Base-by-base conservation (phyloP, 2,329 filamentous ascomycete genomes). In the Fulvia fulva region DNA sequence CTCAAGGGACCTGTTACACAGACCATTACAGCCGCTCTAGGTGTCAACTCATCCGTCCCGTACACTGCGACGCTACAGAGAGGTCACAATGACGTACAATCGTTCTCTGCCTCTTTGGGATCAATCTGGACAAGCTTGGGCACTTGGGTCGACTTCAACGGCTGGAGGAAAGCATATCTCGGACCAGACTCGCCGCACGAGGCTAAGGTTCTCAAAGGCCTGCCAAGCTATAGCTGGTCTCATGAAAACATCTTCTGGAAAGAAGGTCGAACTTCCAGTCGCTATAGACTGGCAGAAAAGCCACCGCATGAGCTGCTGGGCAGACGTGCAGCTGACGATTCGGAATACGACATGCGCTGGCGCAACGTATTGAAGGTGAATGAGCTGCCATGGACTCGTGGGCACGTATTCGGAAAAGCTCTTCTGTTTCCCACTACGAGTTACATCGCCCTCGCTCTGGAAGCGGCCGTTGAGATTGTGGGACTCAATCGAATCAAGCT, bases 1-100 rank as follows among this genome's bases (percentile, higher is more conserved):
- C 46, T 81, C 6, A 77, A 75, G 61, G 72, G 72, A 0, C 77
- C 79, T 0, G 70, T 73, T 0, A 67, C 59, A 2, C 71, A 78
- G 53, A 77, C 68, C 1, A 65, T 76, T 28, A 66, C 71, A n/a
- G 53, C 41, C 21, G 44, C 50, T n/a, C 28, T 68, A 58, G 16
- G 41, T 55, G 3, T 51, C 12, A 62, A 59, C 21, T 44, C 55
- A 22, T 37, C 47, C 1, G 26, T 63, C 19, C 59, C 61, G 1
- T 65, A 63, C 43, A 44, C 34, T 5, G 59, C 47, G 37, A 63
- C 59, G 28, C 51, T 74, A 7, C 55, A 58, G 14, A 61, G 71
- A 14, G 66, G 63, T 3, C 49, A 56, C 2, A 57, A 71, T 50
- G 70, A 69, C 53, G 55, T 70, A 2, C 30, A 63, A 19, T 63